Evolutionary conservation across 2,329 filamentous ascomycete genomes (phyloP), one percentile per base, ranked within the genome.

Genomic region (Balansia obtecta): DNA sequence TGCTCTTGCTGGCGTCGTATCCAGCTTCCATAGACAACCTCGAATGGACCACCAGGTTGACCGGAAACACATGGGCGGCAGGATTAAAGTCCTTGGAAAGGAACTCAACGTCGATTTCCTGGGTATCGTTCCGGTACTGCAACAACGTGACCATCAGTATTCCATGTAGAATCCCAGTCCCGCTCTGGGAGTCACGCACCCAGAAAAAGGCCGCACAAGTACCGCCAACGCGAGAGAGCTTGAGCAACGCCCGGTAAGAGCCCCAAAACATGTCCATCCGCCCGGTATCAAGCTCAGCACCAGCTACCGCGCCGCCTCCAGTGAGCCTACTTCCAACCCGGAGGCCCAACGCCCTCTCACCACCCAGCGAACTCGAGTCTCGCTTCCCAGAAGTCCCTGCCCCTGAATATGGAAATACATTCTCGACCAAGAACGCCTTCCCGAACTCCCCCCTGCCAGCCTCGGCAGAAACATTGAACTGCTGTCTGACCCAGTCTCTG

Each of bases 161-260:
- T 4, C 38, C 27, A 18, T 40, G 13, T n/a, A 47, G n/a, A 22
- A 18, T 16, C 9, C 22, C 12, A 37, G 12, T 33, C 22, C 22
- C 15, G 22, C 11, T 15, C 39, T 27, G 15, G 37, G 32, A 1
- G 1, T 40, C 2, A 12, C 45, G 41, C 61, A 86, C 82, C 80
- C 85, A 91, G 66, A 89, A 90, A 67, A 90, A 89, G 7, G 85
- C 85, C 32, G 78, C 81, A 62, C 86, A 90, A 1, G 86, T 90
- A 27, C 85, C 85, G 1, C 71, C 66, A 7, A 76, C 68, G 39
- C 66, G 66, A 0, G 81, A 79, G 50, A 84, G 64, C 65, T 80
- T 84, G 70, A 88, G 82, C 37, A 76, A 76, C 2, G 80, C 77
- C 16, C 85, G 71, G 58, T 83, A 90, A 22, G 77, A 83, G 2